Evolutionary conservation across 148 eudicot species (phyloP).

Genomic region (Gaultheria prostrata): DNA sequence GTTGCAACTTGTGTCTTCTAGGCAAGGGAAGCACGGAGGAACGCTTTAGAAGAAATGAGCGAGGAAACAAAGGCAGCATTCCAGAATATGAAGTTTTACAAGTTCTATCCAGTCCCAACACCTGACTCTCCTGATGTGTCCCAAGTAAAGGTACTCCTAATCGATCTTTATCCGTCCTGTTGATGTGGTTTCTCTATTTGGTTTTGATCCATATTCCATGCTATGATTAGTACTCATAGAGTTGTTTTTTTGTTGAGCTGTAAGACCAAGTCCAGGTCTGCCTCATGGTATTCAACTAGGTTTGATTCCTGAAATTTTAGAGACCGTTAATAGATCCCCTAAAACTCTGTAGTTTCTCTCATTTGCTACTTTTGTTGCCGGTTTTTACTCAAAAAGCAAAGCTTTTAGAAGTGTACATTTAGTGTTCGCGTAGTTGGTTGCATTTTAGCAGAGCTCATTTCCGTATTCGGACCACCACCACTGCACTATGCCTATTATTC

Average conservation of each 20-base stretch:
- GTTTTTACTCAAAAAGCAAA: neutral
- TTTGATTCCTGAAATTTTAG: neutral
- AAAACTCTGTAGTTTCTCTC: neutral
- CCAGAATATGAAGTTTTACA: conserved; percentile 71
- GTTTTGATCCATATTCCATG: neutral
- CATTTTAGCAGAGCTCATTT: neutral
- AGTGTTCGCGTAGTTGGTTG: neutral
- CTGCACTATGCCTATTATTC: neutral
- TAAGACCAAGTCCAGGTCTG: neutral
- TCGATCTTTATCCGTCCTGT: neutral
- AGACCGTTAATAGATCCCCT: neutral
- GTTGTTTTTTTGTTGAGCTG: too few relatives aligned
- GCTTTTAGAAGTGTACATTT: neutral
- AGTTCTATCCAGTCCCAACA: conserved; percentile 80
- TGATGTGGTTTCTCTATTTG: neutral
- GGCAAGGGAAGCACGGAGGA: conserved; percentile 90
- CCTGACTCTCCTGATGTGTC: conserved; percentile 88
- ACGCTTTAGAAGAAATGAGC: conserved; percentile 75
- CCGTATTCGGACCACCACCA: neutral
- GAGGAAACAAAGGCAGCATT: conserved; percentile 69
- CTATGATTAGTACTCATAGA: neutral
- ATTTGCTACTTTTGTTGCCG: neutral
- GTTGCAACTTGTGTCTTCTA: conserved; percentile 24
- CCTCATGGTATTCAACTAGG: neutral
- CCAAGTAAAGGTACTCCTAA: conserved; percentile 60